A percentile compares a stretch with the other conserved stretches of the same genome.
Conservation (phyloP, 1,139 yeast species). For the Pichia terricola region DNA sequence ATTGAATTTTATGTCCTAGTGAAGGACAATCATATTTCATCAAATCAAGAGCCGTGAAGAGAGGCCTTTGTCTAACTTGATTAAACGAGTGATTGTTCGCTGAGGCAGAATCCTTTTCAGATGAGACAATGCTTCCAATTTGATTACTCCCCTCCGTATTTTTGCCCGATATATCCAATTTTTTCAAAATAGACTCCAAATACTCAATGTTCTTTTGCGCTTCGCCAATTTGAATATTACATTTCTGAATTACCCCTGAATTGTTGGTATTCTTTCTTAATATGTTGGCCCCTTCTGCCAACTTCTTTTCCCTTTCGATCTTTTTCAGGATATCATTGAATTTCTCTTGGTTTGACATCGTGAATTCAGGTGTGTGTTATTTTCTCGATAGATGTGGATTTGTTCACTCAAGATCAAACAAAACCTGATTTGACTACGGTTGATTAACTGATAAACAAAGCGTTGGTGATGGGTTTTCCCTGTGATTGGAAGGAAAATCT, state of each 20-base stretch:
- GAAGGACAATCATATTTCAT: slow-evolving; percentile 91
- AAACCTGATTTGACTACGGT: too few relatives aligned
- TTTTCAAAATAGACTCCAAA: slow-evolving; percentile 65
- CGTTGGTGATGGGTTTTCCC: too few relatives aligned
- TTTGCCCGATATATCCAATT: slow-evolving; percentile 32
- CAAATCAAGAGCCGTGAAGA: slow-evolving; percentile 64
- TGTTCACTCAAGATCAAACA: too few relatives aligned
- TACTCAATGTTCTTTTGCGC: slow-evolving; percentile 88
- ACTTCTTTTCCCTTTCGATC: slow-evolving; percentile 79
- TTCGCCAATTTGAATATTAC: slow-evolving; percentile 84
- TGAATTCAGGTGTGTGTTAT: neutral
- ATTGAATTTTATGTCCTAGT: slow-evolving; percentile 88
- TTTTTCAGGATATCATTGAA: slow-evolving; percentile 64
- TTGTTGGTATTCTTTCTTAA: slow-evolving; percentile 72
- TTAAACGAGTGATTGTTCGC: slow-evolving; percentile 6
- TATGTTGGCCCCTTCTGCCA: slow-evolving; percentile 79
- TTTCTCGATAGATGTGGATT: too few relatives aligned
- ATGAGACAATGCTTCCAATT: neutral
- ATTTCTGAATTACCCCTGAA: slow-evolving; percentile 75
- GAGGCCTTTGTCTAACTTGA: slow-evolving; percentile 26
- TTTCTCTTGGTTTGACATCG: slow-evolving; percentile 8
- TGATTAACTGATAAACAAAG: neutral
- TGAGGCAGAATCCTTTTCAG: neutral
- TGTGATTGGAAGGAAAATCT: too few relatives aligned
- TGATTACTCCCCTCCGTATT: neutral